phyloP scores from a whole-genome alignment of 306 rosid genomes.

The Rubus idaeus region DNA sequence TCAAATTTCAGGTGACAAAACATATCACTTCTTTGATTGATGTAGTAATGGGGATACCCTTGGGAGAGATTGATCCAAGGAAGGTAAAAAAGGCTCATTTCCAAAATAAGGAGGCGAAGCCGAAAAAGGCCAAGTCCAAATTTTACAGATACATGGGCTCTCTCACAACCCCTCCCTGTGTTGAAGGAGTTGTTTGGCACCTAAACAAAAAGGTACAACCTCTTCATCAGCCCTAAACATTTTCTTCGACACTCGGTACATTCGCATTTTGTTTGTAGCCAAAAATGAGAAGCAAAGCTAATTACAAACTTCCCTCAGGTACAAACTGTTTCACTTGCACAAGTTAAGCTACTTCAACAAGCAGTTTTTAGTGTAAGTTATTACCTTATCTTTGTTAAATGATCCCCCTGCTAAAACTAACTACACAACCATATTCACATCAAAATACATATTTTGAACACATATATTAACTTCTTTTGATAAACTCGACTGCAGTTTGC shows the following conservation, averaged over 20 bases:
- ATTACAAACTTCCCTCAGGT: slow-evolving; percentile 29
- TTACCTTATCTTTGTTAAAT: not conserved
- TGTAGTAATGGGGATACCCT: slow-evolving; percentile 18
- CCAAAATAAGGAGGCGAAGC: slow-evolving; percentile 16
- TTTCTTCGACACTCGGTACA: not conserved
- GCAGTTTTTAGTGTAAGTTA: slow-evolving; percentile 66
- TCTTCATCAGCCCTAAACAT: not conserved
- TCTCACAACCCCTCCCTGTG: slow-evolving; percentile 77
- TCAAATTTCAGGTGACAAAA: slow-evolving; percentile 41
- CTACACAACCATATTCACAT: not conserved
- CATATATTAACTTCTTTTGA: not conserved
- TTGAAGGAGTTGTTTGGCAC: slow-evolving; percentile 74
- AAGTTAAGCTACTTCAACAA: slow-evolving; percentile 43
- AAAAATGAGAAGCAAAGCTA: not conserved
- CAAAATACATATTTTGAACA: not conserved
- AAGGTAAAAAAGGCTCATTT: slow-evolving; percentile 37
- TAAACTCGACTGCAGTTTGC: slow-evolving; percentile 31
- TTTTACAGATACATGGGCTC: slow-evolving; percentile 71
- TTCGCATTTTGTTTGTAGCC: not conserved
- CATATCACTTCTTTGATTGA: slow-evolving; percentile 33
- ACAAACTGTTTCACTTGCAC: slow-evolving; percentile 37
- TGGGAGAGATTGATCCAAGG: slow-evolving; percentile 58
- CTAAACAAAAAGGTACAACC: slow-evolving; percentile 48
- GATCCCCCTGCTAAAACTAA: not conserved
- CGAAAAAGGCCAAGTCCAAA: slow-evolving; percentile 37